Conservation (phyloP, 768 basidiomycete genomes). For the Rhodotorula taiwanensis region DNA sequence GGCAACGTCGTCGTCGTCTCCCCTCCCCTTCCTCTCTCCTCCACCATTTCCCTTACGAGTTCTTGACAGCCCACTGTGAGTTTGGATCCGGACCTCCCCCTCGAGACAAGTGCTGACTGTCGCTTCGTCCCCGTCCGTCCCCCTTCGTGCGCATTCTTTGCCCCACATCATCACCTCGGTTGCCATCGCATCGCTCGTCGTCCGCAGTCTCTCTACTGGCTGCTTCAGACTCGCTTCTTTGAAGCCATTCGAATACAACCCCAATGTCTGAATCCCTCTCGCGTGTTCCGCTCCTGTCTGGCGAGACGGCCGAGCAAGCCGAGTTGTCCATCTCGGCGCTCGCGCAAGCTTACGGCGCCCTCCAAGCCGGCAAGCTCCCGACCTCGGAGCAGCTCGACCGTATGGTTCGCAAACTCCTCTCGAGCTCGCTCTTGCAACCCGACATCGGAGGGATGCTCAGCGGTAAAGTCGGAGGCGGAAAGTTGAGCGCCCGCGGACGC, state of each 20-base stretch:
- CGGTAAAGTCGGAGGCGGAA: conserved; percentile 36
- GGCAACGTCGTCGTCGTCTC: too few species aligned
- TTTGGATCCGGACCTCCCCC: too few species aligned
- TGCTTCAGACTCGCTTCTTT: not conserved
- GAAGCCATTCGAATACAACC: not conserved
- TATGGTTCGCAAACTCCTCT: conserved; percentile 40
- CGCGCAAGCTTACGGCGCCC: conserved; percentile 42
- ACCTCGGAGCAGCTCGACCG: conserved; percentile 42
- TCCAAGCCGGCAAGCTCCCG: conserved; percentile 46
- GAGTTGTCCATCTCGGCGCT: conserved; percentile 27
- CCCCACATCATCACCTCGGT: too few species aligned
- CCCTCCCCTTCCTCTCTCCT: too few species aligned
- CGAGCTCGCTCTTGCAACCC: conserved; percentile 40
- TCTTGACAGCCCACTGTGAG: too few species aligned
- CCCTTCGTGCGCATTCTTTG: too few species aligned
- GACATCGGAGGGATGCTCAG: conserved; percentile 44
- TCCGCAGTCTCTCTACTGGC: not conserved
- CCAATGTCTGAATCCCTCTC: conserved; percentile 17
- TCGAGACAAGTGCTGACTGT: too few species aligned
- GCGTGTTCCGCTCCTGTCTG: conserved; percentile 15
- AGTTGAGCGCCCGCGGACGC: conserved; percentile 42
- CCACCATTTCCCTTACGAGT: too few species aligned
- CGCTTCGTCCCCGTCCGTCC: too few species aligned
- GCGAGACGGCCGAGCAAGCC: conserved; percentile 10
- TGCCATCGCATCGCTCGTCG: too few species aligned